Evolutionary conservation across 768 basidiomycete species (phyloP).

Genomic region (Trametes cinnabarina): DNA sequence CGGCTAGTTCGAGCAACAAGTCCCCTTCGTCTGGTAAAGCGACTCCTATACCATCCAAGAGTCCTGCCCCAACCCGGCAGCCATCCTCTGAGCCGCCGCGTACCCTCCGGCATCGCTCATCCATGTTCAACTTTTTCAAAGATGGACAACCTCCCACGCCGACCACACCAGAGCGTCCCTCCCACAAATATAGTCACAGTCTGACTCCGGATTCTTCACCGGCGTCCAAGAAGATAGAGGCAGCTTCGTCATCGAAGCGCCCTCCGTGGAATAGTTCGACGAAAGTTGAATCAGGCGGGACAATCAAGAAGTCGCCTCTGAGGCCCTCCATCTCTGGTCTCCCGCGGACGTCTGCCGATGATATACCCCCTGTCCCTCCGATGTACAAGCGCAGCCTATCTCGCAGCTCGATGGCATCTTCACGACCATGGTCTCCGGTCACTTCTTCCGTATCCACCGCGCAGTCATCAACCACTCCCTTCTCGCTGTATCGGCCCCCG

Average conservation of each 20-base stretch:
- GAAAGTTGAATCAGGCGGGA: conserved; percentile 50
- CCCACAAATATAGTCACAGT: conserved; percentile 70
- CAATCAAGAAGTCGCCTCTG: conserved; percentile 51
- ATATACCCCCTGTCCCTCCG: conserved; percentile 31
- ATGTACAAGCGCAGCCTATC: conserved; percentile 65
- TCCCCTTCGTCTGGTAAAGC: conserved; percentile 29
- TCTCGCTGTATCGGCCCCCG: conserved; percentile 35
- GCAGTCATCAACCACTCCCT: conserved; percentile 61
- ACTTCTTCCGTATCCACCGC: conserved; percentile 70
- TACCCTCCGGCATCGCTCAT: conserved; percentile 58
- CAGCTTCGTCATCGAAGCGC: conserved; percentile 41
- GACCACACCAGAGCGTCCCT: conserved; percentile 53
- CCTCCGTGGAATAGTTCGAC: conserved; percentile 81
- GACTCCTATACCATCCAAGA: conserved; percentile 47
- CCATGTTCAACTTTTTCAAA: conserved; percentile 54
- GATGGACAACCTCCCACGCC: conserved; percentile 42
- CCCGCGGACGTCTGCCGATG: conserved; percentile 26
- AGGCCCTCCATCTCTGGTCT: conserved; percentile 34
- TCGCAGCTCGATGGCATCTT: conserved; percentile 73
- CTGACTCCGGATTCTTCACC: conserved; percentile 71
- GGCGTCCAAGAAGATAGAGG: conserved; percentile 35
- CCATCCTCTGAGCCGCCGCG: conserved; percentile 56
- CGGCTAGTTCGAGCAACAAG: conserved; percentile 33
- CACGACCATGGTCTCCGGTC: conserved; percentile 77
- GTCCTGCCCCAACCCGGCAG: conserved; percentile 31